These are phyloP conservation scores for Penicillium crustosum DNA, from an alignment of 2,329 filamentous ascomycete genomes.

Conservation along the genomic window DNA sequence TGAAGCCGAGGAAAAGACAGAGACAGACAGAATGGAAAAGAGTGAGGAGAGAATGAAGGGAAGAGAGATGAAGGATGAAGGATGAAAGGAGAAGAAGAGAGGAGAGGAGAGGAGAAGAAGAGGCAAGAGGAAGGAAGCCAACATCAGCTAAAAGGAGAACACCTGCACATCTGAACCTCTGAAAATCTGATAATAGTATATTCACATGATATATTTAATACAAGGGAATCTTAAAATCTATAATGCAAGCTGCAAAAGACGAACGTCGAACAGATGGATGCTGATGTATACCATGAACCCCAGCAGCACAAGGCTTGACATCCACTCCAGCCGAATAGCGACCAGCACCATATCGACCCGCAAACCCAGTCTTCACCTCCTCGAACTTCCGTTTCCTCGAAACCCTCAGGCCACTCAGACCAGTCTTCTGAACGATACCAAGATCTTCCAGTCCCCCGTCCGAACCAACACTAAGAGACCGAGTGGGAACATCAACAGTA, in stretches of 20 bases:
- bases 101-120: background rate
- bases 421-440: conserved; percentile 16
- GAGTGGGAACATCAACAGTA: conserved; percentile 24
- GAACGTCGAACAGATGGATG: conserved; percentile 22
- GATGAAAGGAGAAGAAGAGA: background rate
- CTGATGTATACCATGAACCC: background rate
- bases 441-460: conserved; percentile 30
- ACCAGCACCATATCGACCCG: conserved; percentile 24
- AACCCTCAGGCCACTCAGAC: background rate
- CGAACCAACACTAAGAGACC: conserved; percentile 10
- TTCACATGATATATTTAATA: conserved; percentile 4
- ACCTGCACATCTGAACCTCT: background rate
- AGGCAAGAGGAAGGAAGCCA: background rate
- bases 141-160: background rate
- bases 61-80: background rate
- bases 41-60: background rate
- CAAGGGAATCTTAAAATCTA: conserved; percentile 37
- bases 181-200: background rate
- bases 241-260: conserved; percentile 39
- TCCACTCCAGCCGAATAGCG: conserved; percentile 13
- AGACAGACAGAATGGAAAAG: background rate
- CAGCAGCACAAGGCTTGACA: conserved; percentile 10
- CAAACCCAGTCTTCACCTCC: conserved; percentile 24
- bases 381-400: conserved; percentile 31
- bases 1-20: background rate